phyloP scores from a whole-genome alignment of 2,329 filamentous ascomycete species.

The Fusarium torulosum region DNA sequence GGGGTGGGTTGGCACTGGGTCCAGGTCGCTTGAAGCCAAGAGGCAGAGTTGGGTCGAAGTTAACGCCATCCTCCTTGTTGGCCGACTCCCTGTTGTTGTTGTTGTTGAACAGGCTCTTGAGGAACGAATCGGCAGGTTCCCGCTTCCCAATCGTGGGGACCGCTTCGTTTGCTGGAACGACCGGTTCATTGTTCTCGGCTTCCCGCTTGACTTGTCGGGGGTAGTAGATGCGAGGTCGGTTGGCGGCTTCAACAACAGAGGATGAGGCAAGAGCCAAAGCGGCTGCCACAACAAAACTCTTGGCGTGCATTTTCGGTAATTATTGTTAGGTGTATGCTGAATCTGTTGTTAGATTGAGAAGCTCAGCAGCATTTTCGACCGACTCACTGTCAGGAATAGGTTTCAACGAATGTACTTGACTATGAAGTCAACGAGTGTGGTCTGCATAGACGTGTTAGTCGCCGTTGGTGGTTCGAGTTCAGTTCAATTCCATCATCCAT shows the following conservation, averaged over 20 bases:
- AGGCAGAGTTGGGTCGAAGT: constrained; percentile 32
- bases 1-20: constrained; percentile 33
- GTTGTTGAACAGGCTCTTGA: constrained; percentile 42
- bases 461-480: neutral
- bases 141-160: constrained; percentile 32
- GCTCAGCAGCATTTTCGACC: neutral
- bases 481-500: neutral
- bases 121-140: constrained; percentile 40
- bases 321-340: constrained; percentile 45
- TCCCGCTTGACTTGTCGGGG: constrained; percentile 68
- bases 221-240: constrained; percentile 68
- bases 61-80: constrained; percentile 16
- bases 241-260: constrained; percentile 57
- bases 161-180: constrained; percentile 48
- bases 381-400: constrained; percentile 61
- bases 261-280: constrained; percentile 63
- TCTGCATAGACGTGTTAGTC: constrained; percentile 41
- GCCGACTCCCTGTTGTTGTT: constrained; percentile 8
- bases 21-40: constrained; percentile 27
- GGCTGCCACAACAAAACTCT: constrained; percentile 61
- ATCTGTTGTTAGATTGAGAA: constrained; percentile 16
- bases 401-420: constrained; percentile 72
- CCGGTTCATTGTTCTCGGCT: constrained; percentile 58
- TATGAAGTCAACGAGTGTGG: constrained; percentile 65
- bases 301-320: constrained; percentile 60